A percentile compares a stretch with the other conserved stretches of the same genome.
Conservation (phyloP, 768 basidiomycete species). For the Bullera alba region DNA sequence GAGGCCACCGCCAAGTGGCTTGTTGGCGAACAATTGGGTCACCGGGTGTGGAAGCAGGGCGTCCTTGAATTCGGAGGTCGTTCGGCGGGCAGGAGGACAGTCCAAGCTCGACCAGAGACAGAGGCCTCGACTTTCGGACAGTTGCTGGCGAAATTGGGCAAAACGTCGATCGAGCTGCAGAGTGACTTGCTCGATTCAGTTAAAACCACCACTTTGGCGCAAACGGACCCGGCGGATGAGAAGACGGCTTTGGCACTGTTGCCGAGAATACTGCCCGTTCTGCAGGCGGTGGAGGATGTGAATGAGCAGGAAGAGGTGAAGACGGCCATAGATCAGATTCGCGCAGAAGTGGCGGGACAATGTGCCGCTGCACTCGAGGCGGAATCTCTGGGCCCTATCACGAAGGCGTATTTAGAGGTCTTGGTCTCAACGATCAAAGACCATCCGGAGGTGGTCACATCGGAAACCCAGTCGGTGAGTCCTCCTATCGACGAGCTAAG, state of each 20-base stretch:
- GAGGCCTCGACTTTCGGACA: constrained; percentile 34
- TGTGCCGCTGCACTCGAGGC: not conserved
- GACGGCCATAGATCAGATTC: not conserved
- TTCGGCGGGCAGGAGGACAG: constrained; percentile 16
- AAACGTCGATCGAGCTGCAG: not conserved
- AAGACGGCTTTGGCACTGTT: not conserved
- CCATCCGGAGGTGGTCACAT: too few relatives aligned
- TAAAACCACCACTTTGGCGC: not conserved
- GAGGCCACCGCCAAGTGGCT: constrained; percentile 40
- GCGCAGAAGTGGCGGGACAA: not conserved
- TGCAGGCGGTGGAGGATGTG: not conserved
- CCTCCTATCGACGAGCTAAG: too few relatives aligned
- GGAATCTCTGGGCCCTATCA: not conserved
- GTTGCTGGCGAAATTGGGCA: constrained; percentile 7
- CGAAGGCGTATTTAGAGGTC: too few relatives aligned
- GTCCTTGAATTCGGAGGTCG: constrained; percentile 34
- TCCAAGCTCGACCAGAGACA: constrained; percentile 6
- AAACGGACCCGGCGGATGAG: not conserved
- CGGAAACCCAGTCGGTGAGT: too few relatives aligned
- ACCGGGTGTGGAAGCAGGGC: constrained; percentile 47
- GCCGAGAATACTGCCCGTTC: constrained; percentile 1
- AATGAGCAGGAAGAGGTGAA: not conserved
- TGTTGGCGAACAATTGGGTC: constrained; percentile 43
- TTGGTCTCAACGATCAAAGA: too few relatives aligned
- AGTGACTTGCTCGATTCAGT: not conserved